These are phyloP conservation scores for Chlamydomonas reinhardtii DNA, from an alignment of 163 green algal species.

Conservation along the genomic window DNA sequence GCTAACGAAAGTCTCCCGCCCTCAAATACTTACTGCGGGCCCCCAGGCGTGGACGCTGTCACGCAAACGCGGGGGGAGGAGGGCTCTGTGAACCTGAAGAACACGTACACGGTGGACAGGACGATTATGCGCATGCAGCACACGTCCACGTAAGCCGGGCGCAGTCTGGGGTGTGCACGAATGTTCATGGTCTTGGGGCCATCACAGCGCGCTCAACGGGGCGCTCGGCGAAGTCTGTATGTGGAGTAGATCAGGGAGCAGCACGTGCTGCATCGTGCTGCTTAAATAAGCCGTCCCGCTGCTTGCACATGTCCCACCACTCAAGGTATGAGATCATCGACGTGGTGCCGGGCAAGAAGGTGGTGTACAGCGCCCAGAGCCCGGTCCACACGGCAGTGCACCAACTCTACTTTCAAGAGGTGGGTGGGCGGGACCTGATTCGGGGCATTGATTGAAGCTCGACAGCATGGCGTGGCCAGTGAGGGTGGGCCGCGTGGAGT, in stretches of 20 bases:
- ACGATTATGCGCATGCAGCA: constrained; percentile 40
- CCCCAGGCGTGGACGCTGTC: constrained; percentile 5
- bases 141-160: neutral
- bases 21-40: neutral
- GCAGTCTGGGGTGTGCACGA: no score
- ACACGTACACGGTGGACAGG: constrained; percentile 30
- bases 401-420: constrained; percentile 17
- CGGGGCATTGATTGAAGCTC: no score
- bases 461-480: no score
- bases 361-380: constrained; percentile 26
- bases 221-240: neutral
- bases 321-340: constrained; percentile 44
- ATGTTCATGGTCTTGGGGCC: no score
- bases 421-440: no score
- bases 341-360: constrained; percentile 21
- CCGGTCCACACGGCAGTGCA: constrained; percentile 29
- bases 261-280: neutral
- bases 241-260: no score
- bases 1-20: no score
- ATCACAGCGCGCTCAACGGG: no score
- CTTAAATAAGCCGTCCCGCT: neutral
- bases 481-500: no score
- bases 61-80: neutral
- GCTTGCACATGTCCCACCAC: neutral
- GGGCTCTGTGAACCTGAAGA: constrained; percentile 17